Base-by-base conservation (phyloP, 2,329 filamentous ascomycete species). In the Diaporthe nobilis region DNA sequence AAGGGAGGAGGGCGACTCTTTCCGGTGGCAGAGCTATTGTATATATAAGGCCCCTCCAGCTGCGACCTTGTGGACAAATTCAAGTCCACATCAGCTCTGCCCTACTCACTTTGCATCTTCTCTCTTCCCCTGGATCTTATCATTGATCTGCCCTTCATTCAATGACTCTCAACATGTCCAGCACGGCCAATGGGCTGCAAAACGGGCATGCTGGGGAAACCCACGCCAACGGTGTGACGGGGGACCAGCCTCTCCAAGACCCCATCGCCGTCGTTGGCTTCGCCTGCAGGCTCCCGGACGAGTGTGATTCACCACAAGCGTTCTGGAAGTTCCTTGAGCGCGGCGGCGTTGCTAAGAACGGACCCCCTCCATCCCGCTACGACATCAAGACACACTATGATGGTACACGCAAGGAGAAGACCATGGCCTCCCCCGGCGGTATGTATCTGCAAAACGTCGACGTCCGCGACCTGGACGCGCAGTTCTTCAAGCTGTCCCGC, bases 401-500 rank as follows among this genome's bases (percentile, higher is more conserved):
- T 55, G 22, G 55, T 39, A 31, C 31, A 1, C 25, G 12, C n/a
- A 71, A 82, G 58, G 71, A 79, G 79, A 47, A 80, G 80, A 17
- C 71, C 37, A 63, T 76, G 80, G 31, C 53, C 31, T 34, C 53
- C 76, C 31, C 55, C 79, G 34, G 79, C 77, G 13, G 79, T 49
- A 80, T 84, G 34, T 68, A 74, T 89, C 37, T 81, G 9, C 78
- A 80, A 10, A 80, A 82, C 71, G 73, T 82, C 25, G 74, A 79
- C 74, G 81, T 87, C 34, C 82, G 83, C 17, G 75, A 72, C 28
- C 86, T 86, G 71, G 85, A 87, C 77, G 51, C 82, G 1, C 74
- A 76, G 5, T 86, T 88, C 78, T 88, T 88, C 78, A 80, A 81
- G 55, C 85, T 87, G 86, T 67, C 81, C 79, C 1, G 81, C 82